Evolutionary conservation across 2,329 filamentous ascomycete genomes (phyloP), one percentile per base, ranked within the genome.

Genomic region (Sordariomycetes sp.): DNA sequence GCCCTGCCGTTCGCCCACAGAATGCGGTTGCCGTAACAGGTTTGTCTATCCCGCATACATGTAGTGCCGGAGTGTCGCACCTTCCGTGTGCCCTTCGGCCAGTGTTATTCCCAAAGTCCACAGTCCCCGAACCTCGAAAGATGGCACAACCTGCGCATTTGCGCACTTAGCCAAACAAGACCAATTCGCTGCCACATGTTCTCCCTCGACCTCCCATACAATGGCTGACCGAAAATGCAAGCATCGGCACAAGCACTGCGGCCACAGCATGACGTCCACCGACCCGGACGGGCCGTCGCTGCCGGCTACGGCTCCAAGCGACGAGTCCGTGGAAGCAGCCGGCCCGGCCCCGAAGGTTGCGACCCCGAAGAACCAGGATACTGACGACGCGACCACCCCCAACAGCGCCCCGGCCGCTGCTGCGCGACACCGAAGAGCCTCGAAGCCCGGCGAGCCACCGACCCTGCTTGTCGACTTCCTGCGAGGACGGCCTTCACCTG

Each of bases 401-500:
- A 75, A 75, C 65, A 75, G 74, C 59, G 72, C 75, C 3, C 76
- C 76, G 7, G 71, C 54, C n/a, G 61, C 64, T 22, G 67, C 68
- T 43, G 59, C 58, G 22, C 66, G 71, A 22, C 64, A 69, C 20
- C 69, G 71, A 53, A 66, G 73, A 24, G 69, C 69, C 53, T 69
- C 74, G 28, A 76, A 71, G 57, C 46, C 46, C 8, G 77, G 68
- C 55, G 62, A 65, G 6, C 69, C 76, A 22, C 64, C 64, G 14
- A 82, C 77, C 2, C 70, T 85, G 4, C 72, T 85, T 10, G 71
- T 72, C 37, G 81, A 85, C 67, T 85, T 85, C 65, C 72, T 85
- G 46, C 71, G 81, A 25, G 81, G 81, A 16, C 75, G 80, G 22
- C 81, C 77, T 1, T 78, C 81, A 11, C 76, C 81, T 2, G 77